Evolutionary conservation across 352 stramenopile species (phyloP), one percentile per base, ranked within the genome.

Genomic region (Halophytophthora batemanensis): DNA sequence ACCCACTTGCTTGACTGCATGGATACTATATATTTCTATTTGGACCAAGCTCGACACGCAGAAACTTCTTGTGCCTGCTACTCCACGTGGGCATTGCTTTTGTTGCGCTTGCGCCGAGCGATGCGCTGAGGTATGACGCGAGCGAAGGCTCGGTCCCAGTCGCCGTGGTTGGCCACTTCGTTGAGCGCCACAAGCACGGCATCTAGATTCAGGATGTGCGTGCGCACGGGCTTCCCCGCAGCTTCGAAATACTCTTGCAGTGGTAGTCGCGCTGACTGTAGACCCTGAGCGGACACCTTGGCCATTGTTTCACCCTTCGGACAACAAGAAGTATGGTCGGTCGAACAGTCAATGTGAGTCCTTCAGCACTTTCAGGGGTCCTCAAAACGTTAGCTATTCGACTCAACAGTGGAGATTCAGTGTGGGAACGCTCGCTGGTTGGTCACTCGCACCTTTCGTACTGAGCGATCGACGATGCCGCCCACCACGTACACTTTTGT

Each of bases 131-230:
- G 80, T 12, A 93, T 56, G 5, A 73, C 74, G 17, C 53, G 29
- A 10, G 69, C 45, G 12, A 93, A 87, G n/a, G 83, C 79, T 19
- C 73, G 65, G 1, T 29, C 40, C 83, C 83, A 93, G 53, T 89
- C 64, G 25, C 53, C 44, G 48, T 90, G 77, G 38, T 91, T 93
- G 14, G 62, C 51, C 22, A 87, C 56, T 45, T 91, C 83, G 50
- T 88, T 85, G 31, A 90, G 66, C 46, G 88, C 77, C 25, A 89
- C 79, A 15, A 84, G 45, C 23, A 92, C 75, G 31, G 78, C 89
- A 53, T 92, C 90, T 21, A 92, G 77, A 53, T 90, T 92, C 35
- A 92, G 57, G 31, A 92, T 90, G 45, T 92, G 82, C n/a, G n/a
- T n/a, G n/a, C n/a, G 47, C 90, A 78, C 17, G 84, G 54, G 2